Evolutionary conservation across 1,139 yeast genomes (phyloP), one percentile per base, ranked within the genome.

Genomic region (Candida buenavistaensis): DNA sequence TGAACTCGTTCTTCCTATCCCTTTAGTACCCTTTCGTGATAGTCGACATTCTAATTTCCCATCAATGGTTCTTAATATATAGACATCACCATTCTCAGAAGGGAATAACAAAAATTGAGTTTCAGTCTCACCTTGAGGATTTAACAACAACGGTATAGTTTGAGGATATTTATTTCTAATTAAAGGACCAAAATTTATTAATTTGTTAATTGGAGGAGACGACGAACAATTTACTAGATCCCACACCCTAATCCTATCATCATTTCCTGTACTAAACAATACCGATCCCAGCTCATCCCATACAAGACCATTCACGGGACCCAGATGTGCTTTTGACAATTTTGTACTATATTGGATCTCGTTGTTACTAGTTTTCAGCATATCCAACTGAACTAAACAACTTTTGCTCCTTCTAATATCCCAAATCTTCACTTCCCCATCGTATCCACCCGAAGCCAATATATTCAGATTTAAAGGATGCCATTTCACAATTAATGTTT

Each of bases 191-290:
- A 82, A 87, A 47, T 85, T 86, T 22, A 83, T 68, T 26, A 82
- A 65, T 46, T 78, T 77, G 51, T 86, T 85, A 20, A 73, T 57
- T 2, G 75, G 75, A 3, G 73, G 71, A 47, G 71, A 61, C 45
- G 70, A 25, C 40, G 69, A 49, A 14, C 17, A n/a, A 35, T 76
- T 41, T 24, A 64, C 43, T 62, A 83, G 60, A 45, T 82, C 82
- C 96, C 96, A 87, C 0, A 82, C 78, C 14, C 89, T 62, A 3
- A 86, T 68, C 47, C 78, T 82, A 40, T 86, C 94, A 52, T 87
- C 96, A 39, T 79, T 78, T 0, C 95, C 96, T 0, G 85, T 64
- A 1, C 87, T 73, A 17, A 78, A 61, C 23, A 88, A 52, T 19
- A 70, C 64, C 26, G 72, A 68, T 0, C 95, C 95, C 19, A 62